A percentile compares a stretch with the other conserved stretches of the same genome.
These are phyloP conservation scores for Cladosporium austrohemisphaericum DNA, from an alignment of 2,329 filamentous ascomycete genomes.

Conservation along the genomic window DNA sequence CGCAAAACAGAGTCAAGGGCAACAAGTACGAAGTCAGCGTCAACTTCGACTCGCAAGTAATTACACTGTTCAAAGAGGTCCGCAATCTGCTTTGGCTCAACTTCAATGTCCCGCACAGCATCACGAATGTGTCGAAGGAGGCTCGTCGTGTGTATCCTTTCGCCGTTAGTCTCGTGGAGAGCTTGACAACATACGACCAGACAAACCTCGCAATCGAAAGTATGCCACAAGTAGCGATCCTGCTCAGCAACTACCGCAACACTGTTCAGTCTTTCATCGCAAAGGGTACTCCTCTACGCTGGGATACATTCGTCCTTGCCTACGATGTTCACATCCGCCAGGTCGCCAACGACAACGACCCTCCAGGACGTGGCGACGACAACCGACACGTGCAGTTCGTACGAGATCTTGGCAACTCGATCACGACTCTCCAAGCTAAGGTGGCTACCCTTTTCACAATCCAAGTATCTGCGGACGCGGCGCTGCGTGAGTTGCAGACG, in stretches of 20 bases:
- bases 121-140: conserved; percentile 95
- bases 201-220: conserved; percentile 77
- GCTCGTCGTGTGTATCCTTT: conserved; percentile 98
- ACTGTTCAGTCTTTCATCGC: conserved; percentile 78
- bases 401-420: conserved; percentile 82
- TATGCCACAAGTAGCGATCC: conserved; percentile 81
- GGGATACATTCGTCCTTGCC: conserved; percentile 97
- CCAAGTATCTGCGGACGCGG: conserved; percentile 75
- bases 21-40: conserved; percentile 84
- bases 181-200: conserved; percentile 87
- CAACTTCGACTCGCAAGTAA: conserved; percentile 96
- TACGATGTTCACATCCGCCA: conserved; percentile 84
- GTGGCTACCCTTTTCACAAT: conserved; percentile 74
- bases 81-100: conserved; percentile 93
- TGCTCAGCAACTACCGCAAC: conserved; percentile 87
- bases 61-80: conserved; percentile 97
- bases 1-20: conserved; percentile 81
- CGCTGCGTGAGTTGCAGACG: conserved; percentile 74
- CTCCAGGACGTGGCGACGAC: conserved; percentile 39
- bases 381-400: conserved; percentile 83
- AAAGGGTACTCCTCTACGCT: conserved; percentile 85
- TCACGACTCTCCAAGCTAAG: conserved; percentile 85
- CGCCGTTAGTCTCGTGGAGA: conserved; percentile 97
- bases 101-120: conserved; percentile 87
- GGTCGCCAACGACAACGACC: conserved; percentile 54